Percentiles rank a stretch among this genome's conserved stretches.
These are phyloP conservation scores for Aspergillus sp. DNA, from an alignment of 2,329 filamentous ascomycete genomes.

Conservation along the genomic window DNA sequence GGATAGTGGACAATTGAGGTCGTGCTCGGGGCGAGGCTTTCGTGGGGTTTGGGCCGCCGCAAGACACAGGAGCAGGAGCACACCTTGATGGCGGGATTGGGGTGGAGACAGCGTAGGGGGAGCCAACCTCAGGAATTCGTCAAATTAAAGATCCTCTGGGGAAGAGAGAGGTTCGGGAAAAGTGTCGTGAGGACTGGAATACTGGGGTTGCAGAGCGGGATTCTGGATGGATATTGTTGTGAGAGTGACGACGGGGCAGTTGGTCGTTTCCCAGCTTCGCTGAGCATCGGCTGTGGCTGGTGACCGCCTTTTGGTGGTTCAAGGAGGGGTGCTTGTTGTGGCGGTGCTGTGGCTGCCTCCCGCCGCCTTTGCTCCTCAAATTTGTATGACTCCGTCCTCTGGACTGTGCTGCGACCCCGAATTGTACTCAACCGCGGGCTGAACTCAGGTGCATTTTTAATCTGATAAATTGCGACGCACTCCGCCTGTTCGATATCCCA, in stretches of 20 bases:
- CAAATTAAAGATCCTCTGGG: conserved; percentile 7
- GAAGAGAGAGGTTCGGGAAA: background rate
- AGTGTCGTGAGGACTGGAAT: conserved; percentile 12
- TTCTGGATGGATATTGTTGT: conserved; percentile 16
- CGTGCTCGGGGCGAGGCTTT: conserved; percentile 34
- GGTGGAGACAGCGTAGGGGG: conserved; percentile 1
- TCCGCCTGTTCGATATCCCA: background rate
- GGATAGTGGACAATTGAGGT: conserved; percentile 23
- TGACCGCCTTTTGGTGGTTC: conserved; percentile 11
- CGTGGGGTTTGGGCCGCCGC: conserved; percentile 41
- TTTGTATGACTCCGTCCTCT: conserved; percentile 4
- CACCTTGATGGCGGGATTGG: conserved; percentile 29
- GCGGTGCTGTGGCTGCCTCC: conserved; percentile 31
- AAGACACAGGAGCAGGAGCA: conserved; percentile 27
- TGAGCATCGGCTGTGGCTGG: conserved; percentile 27
- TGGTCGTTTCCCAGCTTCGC: conserved; percentile 10
- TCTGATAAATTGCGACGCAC: background rate
- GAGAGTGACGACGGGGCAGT: conserved; percentile 16
- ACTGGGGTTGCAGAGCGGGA: background rate
- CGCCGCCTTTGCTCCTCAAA: background rate
- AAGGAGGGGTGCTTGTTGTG: conserved; percentile 29
- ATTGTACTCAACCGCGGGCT: background rate
- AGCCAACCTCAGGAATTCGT: conserved; percentile 9
- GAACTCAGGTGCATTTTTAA: conserved; percentile 3
- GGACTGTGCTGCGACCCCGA: background rate